Evolutionary conservation across 1,284 basidiomycete genomes (phyloP).

Genomic region (Fistulinella cinereoalba): DNA sequence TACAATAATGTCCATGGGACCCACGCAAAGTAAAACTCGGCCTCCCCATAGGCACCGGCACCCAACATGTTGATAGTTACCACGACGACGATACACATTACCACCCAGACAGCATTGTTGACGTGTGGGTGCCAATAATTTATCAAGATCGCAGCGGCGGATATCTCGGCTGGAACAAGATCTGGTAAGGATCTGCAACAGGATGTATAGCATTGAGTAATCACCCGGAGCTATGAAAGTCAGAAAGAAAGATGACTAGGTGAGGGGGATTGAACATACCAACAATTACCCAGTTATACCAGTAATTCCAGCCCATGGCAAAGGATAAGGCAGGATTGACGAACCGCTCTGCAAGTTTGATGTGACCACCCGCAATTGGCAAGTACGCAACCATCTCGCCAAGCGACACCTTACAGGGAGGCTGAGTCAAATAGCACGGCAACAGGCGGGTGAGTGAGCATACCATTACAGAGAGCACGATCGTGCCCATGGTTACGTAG

Average conservation of each 20-base stretch:
- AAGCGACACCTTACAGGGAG: constrained; percentile 31
- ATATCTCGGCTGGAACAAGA: constrained; percentile 50
- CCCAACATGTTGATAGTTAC: constrained; percentile 68
- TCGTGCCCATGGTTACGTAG: constrained; percentile 56
- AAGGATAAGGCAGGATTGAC: constrained; percentile 69
- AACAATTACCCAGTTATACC: constrained; percentile 59
- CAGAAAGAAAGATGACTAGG: background rate
- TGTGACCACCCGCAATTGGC: constrained; percentile 55
- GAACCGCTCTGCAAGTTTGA: constrained; percentile 67
- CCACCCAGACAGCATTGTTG: constrained; percentile 64
- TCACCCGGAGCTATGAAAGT: constrained; percentile 29
- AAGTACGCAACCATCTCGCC: constrained; percentile 47
- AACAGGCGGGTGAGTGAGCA: constrained; percentile 6
- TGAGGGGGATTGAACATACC: constrained; percentile 33
- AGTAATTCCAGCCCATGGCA: constrained; percentile 72
- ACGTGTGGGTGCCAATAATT: constrained; percentile 53
- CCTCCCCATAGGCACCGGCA: constrained; percentile 49
- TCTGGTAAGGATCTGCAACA: constrained; percentile 3
- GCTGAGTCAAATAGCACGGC: background rate
- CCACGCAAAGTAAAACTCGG: constrained; percentile 53
- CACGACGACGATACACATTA: constrained; percentile 60
- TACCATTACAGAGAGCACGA: constrained; percentile 63
- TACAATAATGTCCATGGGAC: constrained; percentile 18
- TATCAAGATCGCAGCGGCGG: constrained; percentile 63
- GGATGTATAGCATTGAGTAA: too few relatives aligned